Evolutionary conservation across 768 basidiomycete genomes (phyloP).

Genomic region (Lentinula sp.): DNA sequence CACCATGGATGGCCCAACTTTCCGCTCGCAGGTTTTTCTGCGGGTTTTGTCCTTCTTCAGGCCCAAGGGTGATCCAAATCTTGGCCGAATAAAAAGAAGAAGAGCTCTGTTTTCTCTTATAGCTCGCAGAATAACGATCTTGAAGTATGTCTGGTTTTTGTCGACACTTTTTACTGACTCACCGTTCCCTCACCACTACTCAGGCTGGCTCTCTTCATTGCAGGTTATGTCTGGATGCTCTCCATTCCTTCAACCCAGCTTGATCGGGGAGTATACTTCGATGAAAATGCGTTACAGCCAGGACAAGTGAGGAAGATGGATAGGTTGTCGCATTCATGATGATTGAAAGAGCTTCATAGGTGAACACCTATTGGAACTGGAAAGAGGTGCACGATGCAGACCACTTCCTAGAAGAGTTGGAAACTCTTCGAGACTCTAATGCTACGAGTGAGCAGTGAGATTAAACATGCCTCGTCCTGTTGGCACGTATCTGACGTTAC

Average conservation of each 20-base stretch:
- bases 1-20: slow-evolving; percentile 7
- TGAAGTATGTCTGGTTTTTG: not conserved
- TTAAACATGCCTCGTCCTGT: not conserved
- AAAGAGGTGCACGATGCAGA: slow-evolving; percentile 85
- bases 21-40: not conserved
- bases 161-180: not conserved
- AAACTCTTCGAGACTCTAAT: slow-evolving; percentile 55
- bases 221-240: slow-evolving; percentile 83
- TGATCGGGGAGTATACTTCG: slow-evolving; percentile 72
- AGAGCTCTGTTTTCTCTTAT: slow-evolving; percentile 6
- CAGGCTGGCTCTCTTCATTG: slow-evolving; percentile 52
- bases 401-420: slow-evolving; percentile 65
- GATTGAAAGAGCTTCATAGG: slow-evolving; percentile 38
- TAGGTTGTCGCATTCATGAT: not conserved
- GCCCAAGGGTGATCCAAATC: slow-evolving; percentile 11
- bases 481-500: slow-evolving; percentile 2
- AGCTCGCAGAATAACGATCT: slow-evolving; percentile 1
- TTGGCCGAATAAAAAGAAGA: slow-evolving; percentile 9
- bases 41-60: slow-evolving; percentile 6
- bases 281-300: slow-evolving; percentile 95
- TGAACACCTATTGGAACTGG: slow-evolving; percentile 91
- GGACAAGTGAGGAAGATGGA: slow-evolving; percentile 54
- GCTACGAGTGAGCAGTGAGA: slow-evolving; percentile 68
- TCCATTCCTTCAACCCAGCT: slow-evolving; percentile 63
- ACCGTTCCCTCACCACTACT: not conserved